A percentile compares a stretch with the other conserved stretches of the same genome.
Evolutionary conservation across 2,329 filamentous ascomycete species (phyloP).

Genomic region (Nannizzia gypsea): DNA sequence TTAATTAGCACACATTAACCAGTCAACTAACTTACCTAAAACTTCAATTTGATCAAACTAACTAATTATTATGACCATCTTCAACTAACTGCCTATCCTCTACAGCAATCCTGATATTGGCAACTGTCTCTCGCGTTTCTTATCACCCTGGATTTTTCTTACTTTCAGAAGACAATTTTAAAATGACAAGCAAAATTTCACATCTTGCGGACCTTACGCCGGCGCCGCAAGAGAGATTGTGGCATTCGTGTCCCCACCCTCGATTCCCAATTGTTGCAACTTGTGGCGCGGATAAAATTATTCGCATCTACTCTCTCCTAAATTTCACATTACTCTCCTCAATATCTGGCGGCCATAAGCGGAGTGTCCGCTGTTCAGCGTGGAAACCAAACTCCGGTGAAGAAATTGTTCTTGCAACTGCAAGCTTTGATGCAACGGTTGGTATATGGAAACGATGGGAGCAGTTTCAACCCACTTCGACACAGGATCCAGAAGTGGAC

Average conservation of each 20-base stretch:
- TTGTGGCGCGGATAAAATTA: conserved; percentile 70
- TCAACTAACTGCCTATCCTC: too few species aligned
- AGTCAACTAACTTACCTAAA: too few species aligned
- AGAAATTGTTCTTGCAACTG: conserved; percentile 73
- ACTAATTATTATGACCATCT: too few species aligned
- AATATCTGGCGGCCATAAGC: conserved; percentile 77
- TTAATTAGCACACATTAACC: too few species aligned
- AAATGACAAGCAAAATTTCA: not conserved
- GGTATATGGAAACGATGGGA: conserved; percentile 65
- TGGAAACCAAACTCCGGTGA: conserved; percentile 68
- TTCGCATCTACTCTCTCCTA: conserved; percentile 78
- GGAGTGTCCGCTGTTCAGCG: conserved; percentile 70
- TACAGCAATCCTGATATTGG: too few species aligned
- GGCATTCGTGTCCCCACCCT: conserved; percentile 76
- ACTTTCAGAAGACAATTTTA: too few species aligned
- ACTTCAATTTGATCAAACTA: too few species aligned
- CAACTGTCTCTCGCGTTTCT: too few species aligned
- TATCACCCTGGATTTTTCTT: too few species aligned
- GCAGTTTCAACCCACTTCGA: conserved; percentile 25
- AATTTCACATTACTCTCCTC: conserved; percentile 67
- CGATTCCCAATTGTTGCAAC: conserved; percentile 80
- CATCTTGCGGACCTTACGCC: conserved; percentile 43
- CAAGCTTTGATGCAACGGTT: conserved; percentile 85
- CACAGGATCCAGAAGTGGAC: conserved; percentile 7
- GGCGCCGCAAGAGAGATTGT: conserved; percentile 53